Evolutionary conservation across 345 rosid species (phyloP), one percentile per base, ranked within the genome.

Genomic region (Crucihimalaya himalaica): DNA sequence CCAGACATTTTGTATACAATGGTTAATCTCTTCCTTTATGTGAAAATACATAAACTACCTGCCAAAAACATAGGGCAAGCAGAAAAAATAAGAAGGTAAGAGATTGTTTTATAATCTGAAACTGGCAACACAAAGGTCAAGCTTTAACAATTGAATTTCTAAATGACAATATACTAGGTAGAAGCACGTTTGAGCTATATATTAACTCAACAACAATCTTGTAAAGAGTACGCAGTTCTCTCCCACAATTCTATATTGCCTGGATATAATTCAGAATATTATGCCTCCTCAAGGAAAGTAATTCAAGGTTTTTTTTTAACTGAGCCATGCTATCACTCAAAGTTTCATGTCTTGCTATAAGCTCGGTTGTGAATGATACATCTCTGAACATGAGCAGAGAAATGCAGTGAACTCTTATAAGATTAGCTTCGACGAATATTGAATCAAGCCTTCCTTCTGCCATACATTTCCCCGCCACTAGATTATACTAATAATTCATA

Each of bases 1-100:
- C 84, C 84, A 76, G 99, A 88, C 99, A 96, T 96, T 42, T 71
- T 66, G 10, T 29, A 39, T 63, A 20, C 25, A 64, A 25, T 35
- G 5, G 71, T 5, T 35, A 27, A 29, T 70, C 7, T 70, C 54
- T 63, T 70, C 62, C 62, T 63, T 47, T 15, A 54, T n/a, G 61
- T 25, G 52, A 76, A 54, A 27, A 43, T 43, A 27, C 59, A 53
- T 54, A 62, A 68, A 62, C 70, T 27, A 62, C 73, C 68, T 61
- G 73, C 54, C 68, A 29, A 21, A 53, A 66, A 28, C 61, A 56
- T 25, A 35, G 35, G 31, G 35, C 50, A 57, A 74, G 45, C 6
- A 15, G 12, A 29, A 12, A 47, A 35, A 56, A 23, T 14, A 54
- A 55, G 61, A 73, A 55, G 64, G 66, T 47, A 34, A 56, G 51